Evolutionary conservation across 129 eudicot species (phyloP).

Genomic region (Flaveria brownii): DNA sequence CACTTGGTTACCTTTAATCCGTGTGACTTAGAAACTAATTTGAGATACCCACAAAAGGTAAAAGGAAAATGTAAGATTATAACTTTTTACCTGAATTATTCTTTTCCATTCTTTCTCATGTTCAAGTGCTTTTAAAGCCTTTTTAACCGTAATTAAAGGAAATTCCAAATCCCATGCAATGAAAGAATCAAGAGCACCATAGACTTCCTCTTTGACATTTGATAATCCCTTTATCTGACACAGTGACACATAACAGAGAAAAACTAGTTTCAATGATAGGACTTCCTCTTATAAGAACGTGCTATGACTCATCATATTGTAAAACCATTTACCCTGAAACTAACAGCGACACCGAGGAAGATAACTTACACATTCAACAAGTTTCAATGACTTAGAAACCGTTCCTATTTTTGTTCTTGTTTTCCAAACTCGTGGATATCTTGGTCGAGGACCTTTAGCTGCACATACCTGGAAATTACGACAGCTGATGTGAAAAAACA

Average conservation of each 20-base stretch:
- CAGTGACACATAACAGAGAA: slow-evolving; percentile 29
- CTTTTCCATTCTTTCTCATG: slow-evolving; percentile 84
- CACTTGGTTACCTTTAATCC: slow-evolving; percentile 77
- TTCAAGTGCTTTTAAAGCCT: slow-evolving; percentile 80
- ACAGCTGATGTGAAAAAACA: slow-evolving; percentile 19
- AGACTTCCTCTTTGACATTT: slow-evolving; percentile 95
- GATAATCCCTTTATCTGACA: slow-evolving; percentile 78
- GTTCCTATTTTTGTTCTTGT: slow-evolving; percentile 71
- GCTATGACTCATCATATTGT: neutral
- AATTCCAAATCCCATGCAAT: slow-evolving; percentile 97
- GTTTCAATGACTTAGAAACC: slow-evolving; percentile 79
- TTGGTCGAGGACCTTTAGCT: slow-evolving; percentile 93
- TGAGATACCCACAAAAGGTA: neutral
- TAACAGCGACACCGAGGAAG: slow-evolving; percentile 3
- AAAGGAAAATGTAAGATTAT: slow-evolving; percentile 3
- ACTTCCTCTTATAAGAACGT: neutral
- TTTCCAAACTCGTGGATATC: slow-evolving; percentile 96
- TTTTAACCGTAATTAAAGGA: slow-evolving; percentile 83
- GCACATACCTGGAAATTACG: slow-evolving; percentile 68
- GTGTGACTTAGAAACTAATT: neutral
- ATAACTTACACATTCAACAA: slow-evolving; percentile 79
- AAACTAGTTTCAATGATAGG: slow-evolving; percentile 2
- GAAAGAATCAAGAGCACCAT: slow-evolving; percentile 94
- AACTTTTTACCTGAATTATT: slow-evolving; percentile 67
- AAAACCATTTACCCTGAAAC: slow-evolving; percentile 10